phyloP scores from a whole-genome alignment of 352 stramenopile genomes.

The Phytophthora quininea region DNA sequence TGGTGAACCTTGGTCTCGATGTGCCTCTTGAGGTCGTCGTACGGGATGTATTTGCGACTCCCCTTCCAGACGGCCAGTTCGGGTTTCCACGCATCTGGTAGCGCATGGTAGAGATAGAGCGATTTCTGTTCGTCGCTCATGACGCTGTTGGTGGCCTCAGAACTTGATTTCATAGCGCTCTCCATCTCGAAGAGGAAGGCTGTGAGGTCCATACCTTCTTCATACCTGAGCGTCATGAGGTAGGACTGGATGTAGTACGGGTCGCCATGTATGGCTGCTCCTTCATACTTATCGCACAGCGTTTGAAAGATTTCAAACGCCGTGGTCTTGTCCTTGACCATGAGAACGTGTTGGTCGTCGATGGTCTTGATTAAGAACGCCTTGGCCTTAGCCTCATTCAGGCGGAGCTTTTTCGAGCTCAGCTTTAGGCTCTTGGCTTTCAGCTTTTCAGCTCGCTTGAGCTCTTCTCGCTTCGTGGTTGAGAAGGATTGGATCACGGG shows the following conservation, averaged over 20 bases:
- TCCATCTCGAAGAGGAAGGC: slow-evolving; percentile 9
- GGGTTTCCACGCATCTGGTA: slow-evolving; percentile 2
- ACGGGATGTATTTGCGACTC: slow-evolving; percentile 15
- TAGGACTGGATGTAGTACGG: slow-evolving; percentile 15
- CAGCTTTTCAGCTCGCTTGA: slow-evolving; percentile 13
- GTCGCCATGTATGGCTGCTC: slow-evolving; percentile 3
- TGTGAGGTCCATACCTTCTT: slow-evolving; percentile 7
- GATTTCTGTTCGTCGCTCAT: slow-evolving; percentile 14
- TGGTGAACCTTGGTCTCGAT: slow-evolving; percentile 13
- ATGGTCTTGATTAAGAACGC: slow-evolving; percentile 17
- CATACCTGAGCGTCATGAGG: slow-evolving; percentile 11
- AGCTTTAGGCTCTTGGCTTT: slow-evolving; percentile 11
- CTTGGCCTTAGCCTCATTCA: slow-evolving; percentile 10
- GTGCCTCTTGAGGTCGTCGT: slow-evolving; percentile 9
- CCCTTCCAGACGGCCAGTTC: slow-evolving; percentile 8
- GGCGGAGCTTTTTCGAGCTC: slow-evolving; percentile 14
- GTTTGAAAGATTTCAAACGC: slow-evolving; percentile 17
- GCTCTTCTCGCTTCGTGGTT: slow-evolving; percentile 2
- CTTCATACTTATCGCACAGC: slow-evolving; percentile 4
- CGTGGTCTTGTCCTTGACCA: slow-evolving; percentile 16
- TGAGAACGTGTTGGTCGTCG: slow-evolving; percentile 17
- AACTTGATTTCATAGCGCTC: not conserved
- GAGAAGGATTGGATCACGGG: slow-evolving; percentile 7
- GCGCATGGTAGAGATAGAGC: slow-evolving; percentile 9
- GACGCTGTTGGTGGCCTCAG: slow-evolving; percentile 7